phyloP scores from a whole-genome alignment of 169 alveolate species.

The Plasmodium knowlesi region DNA sequence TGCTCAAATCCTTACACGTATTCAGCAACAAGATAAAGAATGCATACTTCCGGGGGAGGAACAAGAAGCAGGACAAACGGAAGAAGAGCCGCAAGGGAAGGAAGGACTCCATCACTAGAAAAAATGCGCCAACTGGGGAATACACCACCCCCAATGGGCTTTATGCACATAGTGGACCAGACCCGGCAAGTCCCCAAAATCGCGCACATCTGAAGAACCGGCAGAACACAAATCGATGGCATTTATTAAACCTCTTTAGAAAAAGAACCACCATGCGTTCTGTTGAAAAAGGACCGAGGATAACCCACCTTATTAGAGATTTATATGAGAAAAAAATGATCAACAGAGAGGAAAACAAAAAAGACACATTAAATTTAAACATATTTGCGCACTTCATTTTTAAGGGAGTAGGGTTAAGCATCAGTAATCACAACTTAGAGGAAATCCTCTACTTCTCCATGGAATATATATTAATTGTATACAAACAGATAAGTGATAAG shows the following conservation, averaged over 20 bases:
- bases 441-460: slow-evolving; percentile 69
- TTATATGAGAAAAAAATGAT: slow-evolving; percentile 27
- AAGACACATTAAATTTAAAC: slow-evolving; percentile 24
- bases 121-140: neutral
- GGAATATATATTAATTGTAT: slow-evolving; percentile 55
- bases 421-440: slow-evolving; percentile 66
- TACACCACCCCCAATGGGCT: neutral
- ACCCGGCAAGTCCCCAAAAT: neutral
- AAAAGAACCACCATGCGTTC: slow-evolving; percentile 10
- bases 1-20: slow-evolving; percentile 21
- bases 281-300: neutral
- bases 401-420: slow-evolving; percentile 74
- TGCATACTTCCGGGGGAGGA: neutral
- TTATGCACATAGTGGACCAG: neutral
- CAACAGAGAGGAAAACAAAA: slow-evolving; percentile 31
- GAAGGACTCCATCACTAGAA: neutral
- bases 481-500: slow-evolving; percentile 58
- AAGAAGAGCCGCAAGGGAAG: neutral
- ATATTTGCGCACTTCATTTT: slow-evolving; percentile 65
- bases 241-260: slow-evolving; percentile 45
- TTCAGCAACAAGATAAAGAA: slow-evolving; percentile 16
- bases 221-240: neutral
- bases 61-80: neutral
- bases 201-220: neutral
- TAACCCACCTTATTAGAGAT: slow-evolving; percentile 25